These are phyloP conservation scores for Phytophthora brassicae DNA, from an alignment of 352 stramenopile species.

Conservation along the genomic window DNA sequence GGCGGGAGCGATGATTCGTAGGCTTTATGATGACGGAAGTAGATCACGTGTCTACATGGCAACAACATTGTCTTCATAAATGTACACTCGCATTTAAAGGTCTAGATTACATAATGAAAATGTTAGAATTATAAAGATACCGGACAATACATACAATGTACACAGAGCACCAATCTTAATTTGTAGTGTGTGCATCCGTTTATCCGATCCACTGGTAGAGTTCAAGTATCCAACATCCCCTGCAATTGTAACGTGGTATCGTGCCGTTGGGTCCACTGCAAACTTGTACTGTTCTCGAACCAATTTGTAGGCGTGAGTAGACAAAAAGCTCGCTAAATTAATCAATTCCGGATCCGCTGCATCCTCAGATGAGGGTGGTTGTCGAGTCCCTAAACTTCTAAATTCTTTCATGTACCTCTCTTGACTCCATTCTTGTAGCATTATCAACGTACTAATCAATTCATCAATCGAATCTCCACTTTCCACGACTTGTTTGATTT, in stretches of 20 bases:
- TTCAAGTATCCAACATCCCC: no score
- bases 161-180: background rate
- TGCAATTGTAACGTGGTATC: background rate
- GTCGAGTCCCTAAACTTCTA: background rate
- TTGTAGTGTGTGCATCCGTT: no score
- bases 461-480: constrained; percentile 3
- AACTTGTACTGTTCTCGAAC: constrained; percentile 4
- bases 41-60: constrained; percentile 10
- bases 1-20: constrained; percentile 15
- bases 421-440: constrained; percentile 15
- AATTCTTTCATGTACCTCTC: constrained; percentile 17
- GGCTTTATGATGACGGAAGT: background rate
- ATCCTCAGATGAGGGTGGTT: constrained; percentile 1
- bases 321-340: constrained; percentile 1
- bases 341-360: constrained; percentile 5
- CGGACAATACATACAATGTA: background rate
- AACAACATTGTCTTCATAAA: constrained; percentile 16
- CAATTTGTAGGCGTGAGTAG: constrained; percentile 4
- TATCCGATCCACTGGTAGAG: no score
- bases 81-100: constrained; percentile 6
- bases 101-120: no score
- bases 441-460: constrained; percentile 6
- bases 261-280: background rate
- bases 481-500: constrained; percentile 5
- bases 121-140: no score